Conservation (phyloP, 1,139 yeast genomes). For the Diutina neorugosa region DNA sequence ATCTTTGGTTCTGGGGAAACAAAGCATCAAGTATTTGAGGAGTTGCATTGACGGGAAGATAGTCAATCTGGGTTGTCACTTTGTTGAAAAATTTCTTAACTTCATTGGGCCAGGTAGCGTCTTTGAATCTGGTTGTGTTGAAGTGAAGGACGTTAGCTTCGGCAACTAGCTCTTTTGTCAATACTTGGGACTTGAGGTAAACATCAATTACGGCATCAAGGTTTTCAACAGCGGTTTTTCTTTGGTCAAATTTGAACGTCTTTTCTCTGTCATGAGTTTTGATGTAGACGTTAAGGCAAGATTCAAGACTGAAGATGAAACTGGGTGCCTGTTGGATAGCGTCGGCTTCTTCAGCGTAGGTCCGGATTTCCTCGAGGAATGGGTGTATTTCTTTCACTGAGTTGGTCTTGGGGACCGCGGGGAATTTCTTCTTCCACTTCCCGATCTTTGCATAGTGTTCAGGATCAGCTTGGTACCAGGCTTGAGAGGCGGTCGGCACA, state of each 20-base stretch:
- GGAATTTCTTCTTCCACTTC: neutral
- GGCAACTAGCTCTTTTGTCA: neutral
- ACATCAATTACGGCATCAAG: neutral
- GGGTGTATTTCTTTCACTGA: neutral
- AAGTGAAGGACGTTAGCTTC: neutral
- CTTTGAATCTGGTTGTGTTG: neutral
- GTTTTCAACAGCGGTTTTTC: neutral
- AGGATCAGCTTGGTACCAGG: neutral
- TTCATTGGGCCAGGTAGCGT: neutral
- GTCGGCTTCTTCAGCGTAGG: neutral
- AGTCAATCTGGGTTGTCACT: neutral
- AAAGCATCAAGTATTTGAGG: neutral
- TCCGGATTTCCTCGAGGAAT: neutral
- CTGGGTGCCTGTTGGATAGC: neutral
- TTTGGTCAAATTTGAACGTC: neutral
- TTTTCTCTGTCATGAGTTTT: neutral
- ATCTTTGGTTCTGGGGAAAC: neutral
- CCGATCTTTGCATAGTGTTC: neutral
- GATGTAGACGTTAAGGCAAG: neutral
- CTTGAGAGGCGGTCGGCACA: neutral
- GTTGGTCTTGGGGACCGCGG: neutral
- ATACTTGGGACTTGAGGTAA: neutral
- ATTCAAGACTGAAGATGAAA: neutral
- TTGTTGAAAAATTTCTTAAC: neutral
- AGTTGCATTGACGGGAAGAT: neutral